Evolutionary conservation across 2,329 filamentous ascomycete genomes (phyloP), one percentile per base, ranked within the genome.

Genomic region (Pezicula radicicola): DNA sequence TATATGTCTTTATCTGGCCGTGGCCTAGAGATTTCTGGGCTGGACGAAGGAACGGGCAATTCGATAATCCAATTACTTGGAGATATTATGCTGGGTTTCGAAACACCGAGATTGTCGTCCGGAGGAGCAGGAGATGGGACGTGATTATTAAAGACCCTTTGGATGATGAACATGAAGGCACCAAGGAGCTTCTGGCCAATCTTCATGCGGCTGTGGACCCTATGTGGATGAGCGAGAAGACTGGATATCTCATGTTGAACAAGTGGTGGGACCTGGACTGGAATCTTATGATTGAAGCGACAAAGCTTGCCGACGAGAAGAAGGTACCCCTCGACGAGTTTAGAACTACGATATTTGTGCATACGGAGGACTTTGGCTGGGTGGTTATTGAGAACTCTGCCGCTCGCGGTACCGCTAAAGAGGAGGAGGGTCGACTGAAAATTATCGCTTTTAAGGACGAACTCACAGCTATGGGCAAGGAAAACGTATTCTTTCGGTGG

Each of bases 401-500:
- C 51, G 70, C 73, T 16, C 68, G 72, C 1, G 72, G 72, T 9
- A 71, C 63, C 27, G 69, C 69, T 2, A 75, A 78, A 40, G 82
- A 87, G 58, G 85, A 88, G 53, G 79, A 84, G 55, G 80, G 81
- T 45, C 74, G 85, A 59, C 81, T 84, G 56, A 90, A 94, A 70
- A 85, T 97, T 8, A 81, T 94, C 56, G 79, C 80, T 3, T 95
- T 97, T 68, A 85, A 89, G 61, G 87, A 94, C 41, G 84, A 84
- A 18, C 76, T 97, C 60, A 78, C 81, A 1, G 78, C 78, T 3
- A 77, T 94, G 69, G 91, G 88, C 41, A 96, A 96, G 71, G 92
- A 96, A 68, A 84, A 88, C 57, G 69, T 97, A 49, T 97, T 97
- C 73, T 96, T 89, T 73, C 83, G 87, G 50, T 96, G 91, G 91